Base-by-base conservation (phyloP, 1,284 basidiomycete species). In the Thelephora terrestris region DNA sequence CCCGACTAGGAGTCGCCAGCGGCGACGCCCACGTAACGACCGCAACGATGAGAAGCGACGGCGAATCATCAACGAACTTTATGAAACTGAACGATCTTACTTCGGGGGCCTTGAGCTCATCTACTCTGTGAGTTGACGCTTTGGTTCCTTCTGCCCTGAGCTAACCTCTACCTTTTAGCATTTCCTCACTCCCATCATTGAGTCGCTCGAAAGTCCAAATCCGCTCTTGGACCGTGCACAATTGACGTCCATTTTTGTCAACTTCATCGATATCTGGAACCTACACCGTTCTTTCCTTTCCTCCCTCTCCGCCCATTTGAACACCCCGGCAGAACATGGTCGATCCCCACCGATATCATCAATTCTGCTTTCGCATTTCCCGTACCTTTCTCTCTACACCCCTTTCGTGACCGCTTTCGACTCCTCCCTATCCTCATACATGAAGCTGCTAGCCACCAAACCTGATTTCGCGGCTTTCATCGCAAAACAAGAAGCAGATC, bases 181-280 rank as follows among this genome's bases (percentile, higher is more conserved):
- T 59, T 91, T 91, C 58, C 71, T 91, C 35, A 77, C 76, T 12
- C 88, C 87, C 3, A 79, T 91, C 44, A 78, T 91, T 54, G 69
- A 70, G 18, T 81, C 86, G 5, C 65, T 88, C 50, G 79, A 84
- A 53, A 76, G 77, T 3, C 56, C 78, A 4, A 68, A 75, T 10
- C 81, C 86, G 5, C 67, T 92, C 17, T 71, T 94, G 45, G 73
- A 79, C 48, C 79, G 85, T 50, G 66, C 76, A 12, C 76, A 81
- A 44, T 73, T 94, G 52, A 81, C 78, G 3, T 75, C 81, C 16
- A 73, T 93, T 44, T 95, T 95, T 63, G 84, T 83, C 54, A 93
- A 93, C 63, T 92, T 94, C 59, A 81, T 87, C 60, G 91, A 94
- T 66, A 92, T 95, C 43, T 86, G 88, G 78, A 89, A 91, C 57